Evolutionary conservation across 208 protist genomes (phyloP).

Genomic region (Leishmania lainsoni): DNA sequence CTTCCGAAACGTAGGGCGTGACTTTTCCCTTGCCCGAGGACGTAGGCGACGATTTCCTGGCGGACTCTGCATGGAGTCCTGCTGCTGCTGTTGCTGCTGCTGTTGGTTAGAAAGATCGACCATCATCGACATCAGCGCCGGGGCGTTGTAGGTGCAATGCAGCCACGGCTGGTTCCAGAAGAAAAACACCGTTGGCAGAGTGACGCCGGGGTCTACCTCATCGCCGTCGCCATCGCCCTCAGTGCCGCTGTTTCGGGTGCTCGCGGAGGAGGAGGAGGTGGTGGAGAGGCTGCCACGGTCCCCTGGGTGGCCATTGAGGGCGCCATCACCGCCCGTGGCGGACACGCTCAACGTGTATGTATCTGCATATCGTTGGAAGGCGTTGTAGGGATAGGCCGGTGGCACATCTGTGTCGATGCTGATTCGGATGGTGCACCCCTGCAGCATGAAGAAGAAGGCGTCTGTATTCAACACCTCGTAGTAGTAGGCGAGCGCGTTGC

Average conservation of each 20-base stretch:
- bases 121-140: conserved; percentile 18
- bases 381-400: conserved; percentile 12
- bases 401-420: not conserved
- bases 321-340: not conserved
- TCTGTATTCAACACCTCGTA: conserved; percentile 23
- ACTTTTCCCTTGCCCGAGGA: not conserved
- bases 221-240: not conserved
- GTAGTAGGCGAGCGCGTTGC: conserved; percentile 17
- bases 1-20: not conserved
- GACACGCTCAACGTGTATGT: not conserved
- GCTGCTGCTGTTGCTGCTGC: not conserved
- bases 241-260: not conserved
- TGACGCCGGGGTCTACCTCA: conserved; percentile 9
- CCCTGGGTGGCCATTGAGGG: not conserved
- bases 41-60: not conserved
- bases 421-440: conserved; percentile 34
- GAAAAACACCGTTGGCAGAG: conserved; percentile 37
- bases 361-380: conserved; percentile 19
- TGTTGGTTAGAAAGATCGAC: not conserved
- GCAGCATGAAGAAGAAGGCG: conserved; percentile 39
- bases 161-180: conserved; percentile 55
- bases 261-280: not conserved
- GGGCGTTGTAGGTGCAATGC: conserved; percentile 43
- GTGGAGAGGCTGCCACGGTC: not conserved
- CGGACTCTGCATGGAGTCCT: not conserved